Conservation (phyloP, 2,329 filamentous ascomycete species). For the Kalmusia sp. region DNA sequence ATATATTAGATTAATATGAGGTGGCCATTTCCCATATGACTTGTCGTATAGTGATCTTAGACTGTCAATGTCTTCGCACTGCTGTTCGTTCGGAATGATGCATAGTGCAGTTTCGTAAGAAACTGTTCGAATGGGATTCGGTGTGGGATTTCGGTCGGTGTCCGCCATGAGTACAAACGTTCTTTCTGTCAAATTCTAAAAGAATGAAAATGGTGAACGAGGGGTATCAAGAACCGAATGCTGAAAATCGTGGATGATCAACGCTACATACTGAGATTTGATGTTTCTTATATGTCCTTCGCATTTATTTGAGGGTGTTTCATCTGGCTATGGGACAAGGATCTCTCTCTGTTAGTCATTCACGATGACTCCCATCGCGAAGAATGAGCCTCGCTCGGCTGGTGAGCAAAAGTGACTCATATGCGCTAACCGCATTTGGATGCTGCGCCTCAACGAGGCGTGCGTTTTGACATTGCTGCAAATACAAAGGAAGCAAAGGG, state of each 20-base stretch:
- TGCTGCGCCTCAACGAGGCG: conserved; percentile 20
- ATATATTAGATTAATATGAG: conserved; percentile 71
- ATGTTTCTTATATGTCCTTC: background rate
- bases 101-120: conserved; percentile 68
- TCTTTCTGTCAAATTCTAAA: background rate
- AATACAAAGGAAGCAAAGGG: too few species aligned
- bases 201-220: conserved; percentile 2
- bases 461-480: too few species aligned
- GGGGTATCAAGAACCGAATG: background rate
- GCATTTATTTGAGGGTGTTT: background rate
- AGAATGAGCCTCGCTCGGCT: conserved; percentile 1
- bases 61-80: conserved; percentile 59
- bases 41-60: conserved; percentile 70
- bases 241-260: background rate
- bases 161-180: conserved; percentile 25
- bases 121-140: conserved; percentile 25
- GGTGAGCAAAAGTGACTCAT: conserved; percentile 32
- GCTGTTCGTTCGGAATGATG: conserved; percentile 60
- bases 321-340: background rate
- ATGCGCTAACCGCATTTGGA: conserved; percentile 20
- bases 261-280: background rate
- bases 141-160: conserved; percentile 2
- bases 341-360: background rate
- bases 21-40: conserved; percentile 67
- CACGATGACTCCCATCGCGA: conserved; percentile 4